Evolutionary conservation across 2,329 filamentous ascomycete species (phyloP).

Genomic region (Colletotrichum nymphaeae): DNA sequence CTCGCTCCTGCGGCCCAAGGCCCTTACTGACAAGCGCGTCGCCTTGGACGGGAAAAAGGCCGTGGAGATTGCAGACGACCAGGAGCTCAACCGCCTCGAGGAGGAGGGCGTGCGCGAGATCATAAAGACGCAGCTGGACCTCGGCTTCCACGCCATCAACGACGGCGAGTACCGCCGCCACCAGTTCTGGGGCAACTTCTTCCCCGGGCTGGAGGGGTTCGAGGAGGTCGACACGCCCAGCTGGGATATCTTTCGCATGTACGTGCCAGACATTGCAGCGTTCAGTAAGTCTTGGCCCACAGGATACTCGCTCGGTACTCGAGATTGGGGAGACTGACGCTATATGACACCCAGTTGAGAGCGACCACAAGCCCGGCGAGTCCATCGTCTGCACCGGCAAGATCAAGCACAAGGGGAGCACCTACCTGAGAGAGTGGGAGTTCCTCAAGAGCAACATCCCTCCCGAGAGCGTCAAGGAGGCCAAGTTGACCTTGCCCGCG

Average conservation of each 20-base stretch:
- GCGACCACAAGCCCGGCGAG: conserved; percentile 59
- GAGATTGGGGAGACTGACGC: not conserved
- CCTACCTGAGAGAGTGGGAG: conserved; percentile 55
- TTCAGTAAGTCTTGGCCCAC: conserved; percentile 46
- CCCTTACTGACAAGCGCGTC: conserved; percentile 45
- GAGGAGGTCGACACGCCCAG: conserved; percentile 49
- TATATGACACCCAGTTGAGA: conserved; percentile 46
- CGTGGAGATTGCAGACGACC: conserved; percentile 53
- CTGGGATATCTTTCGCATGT: conserved; percentile 50
- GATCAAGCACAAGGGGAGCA: conserved; percentile 58
- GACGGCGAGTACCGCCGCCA: conserved; percentile 73
- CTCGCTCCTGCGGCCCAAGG: conserved; percentile 75
- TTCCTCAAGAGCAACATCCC: conserved; percentile 61
- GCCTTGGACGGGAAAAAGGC: conserved; percentile 43
- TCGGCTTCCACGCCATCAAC: conserved; percentile 74
- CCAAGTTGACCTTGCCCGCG: conserved; percentile 72
- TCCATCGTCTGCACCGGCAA: conserved; percentile 58
- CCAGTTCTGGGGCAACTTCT: conserved; percentile 48
- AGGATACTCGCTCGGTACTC: not conserved
- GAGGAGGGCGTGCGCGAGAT: conserved; percentile 74
- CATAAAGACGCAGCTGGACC: conserved; percentile 74
- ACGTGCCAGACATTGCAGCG: conserved; percentile 53
- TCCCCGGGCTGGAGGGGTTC: conserved; percentile 53
- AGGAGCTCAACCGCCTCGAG: conserved; percentile 70
- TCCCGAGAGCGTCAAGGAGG: conserved; percentile 69